Evolutionary conservation across 176 grass and related monocot genomes (phyloP), one percentile per base, ranked within the genome.

Genomic region (Oryza coarctata): DNA sequence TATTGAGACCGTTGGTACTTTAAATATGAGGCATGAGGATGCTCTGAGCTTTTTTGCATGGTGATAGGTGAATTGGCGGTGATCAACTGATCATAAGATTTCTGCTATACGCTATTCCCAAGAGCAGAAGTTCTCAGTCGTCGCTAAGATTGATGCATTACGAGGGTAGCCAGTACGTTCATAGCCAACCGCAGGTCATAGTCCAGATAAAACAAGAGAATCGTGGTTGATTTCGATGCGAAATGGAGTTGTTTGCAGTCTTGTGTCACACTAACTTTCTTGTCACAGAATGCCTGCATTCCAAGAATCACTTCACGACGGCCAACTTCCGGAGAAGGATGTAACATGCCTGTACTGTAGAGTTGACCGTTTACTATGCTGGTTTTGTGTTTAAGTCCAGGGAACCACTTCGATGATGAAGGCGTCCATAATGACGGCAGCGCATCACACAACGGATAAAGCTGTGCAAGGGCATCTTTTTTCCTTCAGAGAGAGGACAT

Each of bases 321-420:
- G 65, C 67, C 68, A 83, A 40, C 67, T 83, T 85, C 41, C 57
- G 63, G 55, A 43, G 87, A 65, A 40, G 20, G 71, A 85, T 66
- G 82, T 77, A 83, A 85, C 83, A 65, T 49, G 57, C 55, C 34
- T 65, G 78, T n/a, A 64, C 76, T 30, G 38, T 45, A 30, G 40
- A n/a, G 14, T 64, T 41, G 71, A 85, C 71, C 75, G 81, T 35
- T 39, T 43, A 12, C 38, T 71, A 36, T 58, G 26, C n/a, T 44
- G 43, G 57, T 10, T 50, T 30, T 38, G 67, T 40, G 74, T n/a
- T 34, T 49, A 26, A 28, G 33, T 33, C 13, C 32, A 9, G 77
- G 87, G 82, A 89, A 85, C 87, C 72, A 12, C 22, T 35, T 43
- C 26, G 78, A 82, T 82, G 72, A 89, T 77, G 82, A 65, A 20